Evolutionary conservation across 1,139 yeast species (phyloP), one percentile per base, ranked within the genome.

Genomic region (Zygosaccharomyces pseudobailii): DNA sequence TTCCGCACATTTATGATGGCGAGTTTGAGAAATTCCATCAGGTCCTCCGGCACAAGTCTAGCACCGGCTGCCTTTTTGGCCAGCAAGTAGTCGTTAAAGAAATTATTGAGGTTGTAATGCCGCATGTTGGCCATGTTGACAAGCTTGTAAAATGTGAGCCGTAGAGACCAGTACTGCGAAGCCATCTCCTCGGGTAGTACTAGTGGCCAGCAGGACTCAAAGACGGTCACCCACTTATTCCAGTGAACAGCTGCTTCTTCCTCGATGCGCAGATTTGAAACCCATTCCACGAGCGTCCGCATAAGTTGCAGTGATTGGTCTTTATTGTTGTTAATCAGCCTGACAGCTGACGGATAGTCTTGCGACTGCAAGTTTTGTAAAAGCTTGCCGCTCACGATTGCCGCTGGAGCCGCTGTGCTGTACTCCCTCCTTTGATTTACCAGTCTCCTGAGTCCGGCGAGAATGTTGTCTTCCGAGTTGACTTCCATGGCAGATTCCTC

Each of bases 341-440:
- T 30, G 9, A 25, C 8, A 2, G 56, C 56, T 3, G 43, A 32
- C 2, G 36, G 21, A 33, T 51, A 55, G 43, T 56, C 51, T 25
- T 52, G 53, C 5, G 41, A 42, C 13, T 41, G 23, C n/a, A 56
- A 41, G 8, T 45, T 40, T 9, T 41, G 43, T 17, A 37, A 40
- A 6, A 45, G 42, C 8, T 40, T 23, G 6, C 35, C 41, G 22
- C 38, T 41, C 9, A 42, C 23, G 13, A 25, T 40, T 2, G 46
- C 45, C 17, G 32, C n/a, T 23, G 48, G 41, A 8, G 41, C 30
- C 13, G 37, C 30, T 4, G 57, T 55, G 2, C 56, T 51, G 28
- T 55, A 57, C 22, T 47, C 50, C 47, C 67, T 56, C 37, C 55
- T 55, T 39, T 62, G 63, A 21, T 57, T 48, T n/a, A 63, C 65